Evolutionary conservation across 306 rosid species (phyloP).

Genomic region (Purshia tridentata): DNA sequence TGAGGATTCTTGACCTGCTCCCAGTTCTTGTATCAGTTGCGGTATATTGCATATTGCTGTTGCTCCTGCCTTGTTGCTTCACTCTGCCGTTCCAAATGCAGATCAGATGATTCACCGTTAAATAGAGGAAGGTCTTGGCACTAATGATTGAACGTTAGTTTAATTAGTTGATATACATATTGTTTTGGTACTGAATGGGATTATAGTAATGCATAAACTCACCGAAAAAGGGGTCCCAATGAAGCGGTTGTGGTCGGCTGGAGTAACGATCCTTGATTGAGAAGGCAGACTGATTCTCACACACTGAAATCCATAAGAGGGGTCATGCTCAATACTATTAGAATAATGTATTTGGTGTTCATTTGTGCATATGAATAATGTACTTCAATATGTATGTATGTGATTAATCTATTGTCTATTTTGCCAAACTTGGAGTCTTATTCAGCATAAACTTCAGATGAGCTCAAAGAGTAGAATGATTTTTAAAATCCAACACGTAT

Average conservation of each 20-base stretch:
- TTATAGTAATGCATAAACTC: not conserved
- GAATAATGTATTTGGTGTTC: too few species aligned
- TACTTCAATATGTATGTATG: too few species aligned
- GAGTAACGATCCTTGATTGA: conserved; percentile 16
- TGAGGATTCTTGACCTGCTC: not conserved
- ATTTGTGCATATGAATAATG: too few species aligned
- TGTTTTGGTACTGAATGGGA: not conserved
- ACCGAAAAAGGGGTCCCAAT: conserved; percentile 29
- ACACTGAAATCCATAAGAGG: conserved; percentile 17
- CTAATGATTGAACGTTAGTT: not conserved
- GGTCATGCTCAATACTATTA: too few species aligned
- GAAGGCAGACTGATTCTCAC: conserved; percentile 9
- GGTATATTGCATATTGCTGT: not conserved
- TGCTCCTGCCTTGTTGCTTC: not conserved
- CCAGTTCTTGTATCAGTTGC: not conserved
- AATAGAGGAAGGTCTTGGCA: not conserved
- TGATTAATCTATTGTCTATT: too few species aligned
- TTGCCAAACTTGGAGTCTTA: too few species aligned
- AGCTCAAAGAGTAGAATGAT: too few species aligned
- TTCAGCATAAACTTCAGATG: too few species aligned
- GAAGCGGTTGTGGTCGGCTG: conserved; percentile 2
- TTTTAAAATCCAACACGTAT: too few species aligned
- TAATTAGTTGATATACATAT: not conserved
- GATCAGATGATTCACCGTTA: not conserved
- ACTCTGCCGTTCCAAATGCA: not conserved